Conservation (phyloP, 1,284 basidiomycete genomes). For the Moesziomyces parantarcticus region DNA sequence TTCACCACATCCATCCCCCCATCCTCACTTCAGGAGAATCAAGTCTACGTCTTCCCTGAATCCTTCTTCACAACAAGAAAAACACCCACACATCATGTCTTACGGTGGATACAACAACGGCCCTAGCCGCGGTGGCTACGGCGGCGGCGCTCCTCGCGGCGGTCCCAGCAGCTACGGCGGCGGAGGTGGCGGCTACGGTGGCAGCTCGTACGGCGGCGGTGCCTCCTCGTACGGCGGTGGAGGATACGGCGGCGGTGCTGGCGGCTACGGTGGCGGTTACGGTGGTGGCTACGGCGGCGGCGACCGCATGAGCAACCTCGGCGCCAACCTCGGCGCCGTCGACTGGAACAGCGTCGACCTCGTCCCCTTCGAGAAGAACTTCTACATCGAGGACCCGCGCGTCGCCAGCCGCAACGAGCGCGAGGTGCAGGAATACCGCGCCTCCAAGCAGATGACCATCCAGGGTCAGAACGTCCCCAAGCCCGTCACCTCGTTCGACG, state of each 20-base stretch:
- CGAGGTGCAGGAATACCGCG: conserved; percentile 88
- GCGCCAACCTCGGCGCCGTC: conserved; percentile 82
- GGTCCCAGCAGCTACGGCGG: conserved; percentile 40
- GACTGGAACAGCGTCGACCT: conserved; percentile 83
- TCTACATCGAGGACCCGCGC: conserved; percentile 92
- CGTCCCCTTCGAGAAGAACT: conserved; percentile 83
- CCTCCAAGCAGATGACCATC: conserved; percentile 87
- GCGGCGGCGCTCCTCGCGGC: conserved; percentile 18
- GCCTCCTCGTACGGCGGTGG: conserved; percentile 67
- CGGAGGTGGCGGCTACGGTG: conserved; percentile 34
- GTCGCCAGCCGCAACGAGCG: conserved; percentile 82
- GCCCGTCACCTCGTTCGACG: conserved; percentile 91
- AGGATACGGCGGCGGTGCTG: conserved; percentile 28
- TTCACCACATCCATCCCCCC: too few relatives aligned
- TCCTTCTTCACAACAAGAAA: too few relatives aligned
- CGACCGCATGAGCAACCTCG: conserved; percentile 85
- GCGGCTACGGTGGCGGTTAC: conserved; percentile 43
- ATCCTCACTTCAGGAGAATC: background rate
- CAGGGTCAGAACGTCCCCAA: conserved; percentile 89
- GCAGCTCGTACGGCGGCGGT: conserved; percentile 53
- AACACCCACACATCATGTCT: conserved; percentile 36
- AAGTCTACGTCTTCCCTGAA: conserved; percentile 4
- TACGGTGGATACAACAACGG: conserved; percentile 55
- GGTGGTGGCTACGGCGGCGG: conserved; percentile 68
- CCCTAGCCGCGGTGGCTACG: conserved; percentile 42